Evolutionary conservation across 768 basidiomycete species (phyloP).

Genomic region (Kwoniella mangroviensis): DNA sequence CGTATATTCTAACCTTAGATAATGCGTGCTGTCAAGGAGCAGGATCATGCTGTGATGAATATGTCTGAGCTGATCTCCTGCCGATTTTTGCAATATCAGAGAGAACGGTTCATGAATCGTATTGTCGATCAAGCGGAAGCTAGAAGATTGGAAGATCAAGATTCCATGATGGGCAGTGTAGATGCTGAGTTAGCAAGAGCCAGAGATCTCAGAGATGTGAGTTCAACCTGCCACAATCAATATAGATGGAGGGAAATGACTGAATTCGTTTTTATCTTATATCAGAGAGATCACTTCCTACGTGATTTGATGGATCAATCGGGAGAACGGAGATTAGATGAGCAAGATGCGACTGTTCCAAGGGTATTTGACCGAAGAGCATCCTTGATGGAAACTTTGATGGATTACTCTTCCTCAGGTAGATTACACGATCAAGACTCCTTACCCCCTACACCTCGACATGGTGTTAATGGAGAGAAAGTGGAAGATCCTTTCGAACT

Average conservation of each 20-base stretch:
- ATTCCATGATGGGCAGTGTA: constrained; percentile 22
- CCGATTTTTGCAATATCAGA: constrained; percentile 6
- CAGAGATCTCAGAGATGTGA: constrained; percentile 41
- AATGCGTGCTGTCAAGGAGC: too few relatives aligned
- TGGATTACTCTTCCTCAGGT: constrained; percentile 72
- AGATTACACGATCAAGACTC: constrained; percentile 82
- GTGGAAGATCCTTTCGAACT: constrained; percentile 36
- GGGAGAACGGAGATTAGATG: constrained; percentile 27
- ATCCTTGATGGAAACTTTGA: constrained; percentile 75
- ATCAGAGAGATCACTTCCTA: constrained; percentile 40
- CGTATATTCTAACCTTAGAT: background rate
- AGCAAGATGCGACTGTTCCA: constrained; percentile 38
- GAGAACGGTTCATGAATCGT: constrained; percentile 30
- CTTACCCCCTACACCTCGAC: constrained; percentile 57
- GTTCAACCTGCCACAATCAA: background rate
- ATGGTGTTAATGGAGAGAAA: background rate
- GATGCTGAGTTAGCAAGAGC: constrained; percentile 41
- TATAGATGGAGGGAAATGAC: too few relatives aligned
- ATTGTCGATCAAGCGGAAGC: constrained; percentile 29
- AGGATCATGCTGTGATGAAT: too few relatives aligned
- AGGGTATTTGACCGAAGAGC: constrained; percentile 63
- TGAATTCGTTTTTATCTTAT: background rate
- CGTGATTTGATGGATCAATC: constrained; percentile 41
- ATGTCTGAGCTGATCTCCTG: background rate
- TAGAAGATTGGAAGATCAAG: constrained; percentile 32